phyloP scores from a whole-genome alignment of 129 eudicot species.

The Arctium minus region DNA sequence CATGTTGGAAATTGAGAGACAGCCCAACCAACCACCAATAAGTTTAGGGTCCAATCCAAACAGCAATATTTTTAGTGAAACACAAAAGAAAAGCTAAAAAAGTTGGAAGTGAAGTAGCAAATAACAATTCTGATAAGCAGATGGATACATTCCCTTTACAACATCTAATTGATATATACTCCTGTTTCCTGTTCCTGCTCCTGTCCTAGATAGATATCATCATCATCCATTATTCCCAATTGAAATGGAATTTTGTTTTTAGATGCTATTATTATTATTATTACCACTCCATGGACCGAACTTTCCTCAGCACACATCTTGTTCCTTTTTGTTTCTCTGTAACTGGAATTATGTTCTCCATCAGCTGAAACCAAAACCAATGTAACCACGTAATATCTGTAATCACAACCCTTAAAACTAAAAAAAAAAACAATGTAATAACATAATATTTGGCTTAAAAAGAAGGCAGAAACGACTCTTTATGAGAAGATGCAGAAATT shows the following conservation, averaged over 20 bases:
- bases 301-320: constrained; percentile 43
- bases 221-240: background rate
- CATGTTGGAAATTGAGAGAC: background rate
- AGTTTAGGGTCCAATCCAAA: background rate
- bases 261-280: background rate
- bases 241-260: constrained; percentile 12
- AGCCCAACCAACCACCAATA: background rate
- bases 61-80: background rate
- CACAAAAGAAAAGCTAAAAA: background rate
- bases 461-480: too few relatives aligned
- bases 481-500: too few relatives aligned
- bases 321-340: constrained; percentile 66
- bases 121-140: background rate
- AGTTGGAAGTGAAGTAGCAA: background rate
- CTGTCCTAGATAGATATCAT: background rate
- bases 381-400: background rate
- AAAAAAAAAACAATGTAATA: background rate
- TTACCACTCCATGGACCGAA: constrained; percentile 67
- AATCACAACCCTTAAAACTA: too few relatives aligned
- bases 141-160: background rate
- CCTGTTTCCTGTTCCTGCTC: background rate
- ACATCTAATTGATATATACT: background rate
- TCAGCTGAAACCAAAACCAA: constrained; percentile 45
- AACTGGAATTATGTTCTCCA: constrained; percentile 82
- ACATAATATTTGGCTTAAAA: background rate